phyloP scores from a whole-genome alignment of 2,329 filamentous ascomycete genomes.

The Aspergillus ochraceoroseus region DNA sequence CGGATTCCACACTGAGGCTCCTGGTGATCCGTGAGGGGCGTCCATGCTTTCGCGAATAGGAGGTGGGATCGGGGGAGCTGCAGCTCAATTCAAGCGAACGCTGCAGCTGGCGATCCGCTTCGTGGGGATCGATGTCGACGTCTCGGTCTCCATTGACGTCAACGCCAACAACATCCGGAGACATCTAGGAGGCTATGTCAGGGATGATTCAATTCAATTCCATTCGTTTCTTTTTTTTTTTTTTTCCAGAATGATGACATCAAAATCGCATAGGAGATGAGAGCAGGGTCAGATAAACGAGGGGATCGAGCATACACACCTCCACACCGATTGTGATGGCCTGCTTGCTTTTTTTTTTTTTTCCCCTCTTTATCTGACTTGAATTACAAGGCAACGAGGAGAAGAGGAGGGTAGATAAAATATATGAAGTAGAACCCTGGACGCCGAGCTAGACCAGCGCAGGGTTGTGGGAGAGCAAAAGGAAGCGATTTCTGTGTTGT shows the following conservation, averaged over 20 bases:
- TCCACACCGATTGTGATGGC: constrained; percentile 3
- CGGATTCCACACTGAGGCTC: constrained; percentile 17
- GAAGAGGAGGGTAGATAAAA: background rate
- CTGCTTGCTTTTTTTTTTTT: constrained; percentile 1
- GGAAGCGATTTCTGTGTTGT: too few species aligned
- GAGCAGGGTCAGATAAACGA: background rate
- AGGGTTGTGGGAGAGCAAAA: background rate
- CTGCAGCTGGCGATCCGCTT: constrained; percentile 20
- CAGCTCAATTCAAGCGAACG: constrained; percentile 21
- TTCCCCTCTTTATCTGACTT: background rate
- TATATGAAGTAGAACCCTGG: too few species aligned
- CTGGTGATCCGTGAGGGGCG: constrained; percentile 18
- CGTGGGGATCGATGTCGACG: background rate
- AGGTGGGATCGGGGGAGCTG: constrained; percentile 15
- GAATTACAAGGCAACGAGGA: background rate
- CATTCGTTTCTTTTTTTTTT: background rate
- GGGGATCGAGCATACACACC: constrained; percentile 1
- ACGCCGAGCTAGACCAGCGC: background rate
- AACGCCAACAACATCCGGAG: constrained; percentile 1
- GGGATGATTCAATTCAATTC: background rate
- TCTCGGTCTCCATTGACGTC: background rate
- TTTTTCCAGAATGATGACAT: background rate
- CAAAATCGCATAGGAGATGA: constrained; percentile 2
- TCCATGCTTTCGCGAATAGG: constrained; percentile 29
- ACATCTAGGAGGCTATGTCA: constrained; percentile 9